Percentiles rank a stretch among this genome's conserved stretches.
Evolutionary conservation across 257 asterid species (phyloP).

Genomic region (Ocimum tenuiflorum): DNA sequence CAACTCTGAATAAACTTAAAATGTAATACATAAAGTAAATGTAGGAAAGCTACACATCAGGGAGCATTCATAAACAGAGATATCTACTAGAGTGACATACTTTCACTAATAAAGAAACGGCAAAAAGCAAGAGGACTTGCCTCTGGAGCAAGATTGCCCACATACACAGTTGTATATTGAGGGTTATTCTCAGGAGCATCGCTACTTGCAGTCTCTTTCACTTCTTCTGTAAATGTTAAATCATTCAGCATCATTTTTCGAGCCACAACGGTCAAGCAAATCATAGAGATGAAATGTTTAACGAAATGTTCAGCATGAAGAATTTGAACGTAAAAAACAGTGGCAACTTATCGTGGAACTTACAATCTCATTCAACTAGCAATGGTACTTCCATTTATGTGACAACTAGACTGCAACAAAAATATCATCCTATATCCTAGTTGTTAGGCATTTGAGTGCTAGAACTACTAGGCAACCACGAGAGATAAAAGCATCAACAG

Average conservation of each 20-base stretch:
- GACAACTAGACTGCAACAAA: neutral
- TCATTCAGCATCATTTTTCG: neutral
- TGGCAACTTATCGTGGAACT: neutral
- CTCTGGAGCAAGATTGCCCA: conserved; percentile 94
- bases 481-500: neutral
- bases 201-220: conserved; percentile 56
- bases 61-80: neutral
- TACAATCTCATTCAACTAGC: neutral
- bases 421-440: neutral
- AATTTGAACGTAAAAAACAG: neutral
- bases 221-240: conserved; percentile 55
- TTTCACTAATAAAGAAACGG: neutral
- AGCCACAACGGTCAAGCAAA: neutral
- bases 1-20: neutral
- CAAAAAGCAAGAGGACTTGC: conserved; percentile 24
- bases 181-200: conserved; percentile 93
- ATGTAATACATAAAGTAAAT: no score
- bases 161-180: conserved; percentile 80
- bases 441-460: neutral
- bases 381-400: neutral
- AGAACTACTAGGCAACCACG: neutral
- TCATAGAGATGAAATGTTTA: neutral
- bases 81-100: neutral
- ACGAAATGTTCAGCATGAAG: neutral
- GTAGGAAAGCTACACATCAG: neutral